A percentile compares a stretch with the other conserved stretches of the same genome.
Conservation (phyloP, 257 asterid genomes). For the Solanum clarkiae region DNA sequence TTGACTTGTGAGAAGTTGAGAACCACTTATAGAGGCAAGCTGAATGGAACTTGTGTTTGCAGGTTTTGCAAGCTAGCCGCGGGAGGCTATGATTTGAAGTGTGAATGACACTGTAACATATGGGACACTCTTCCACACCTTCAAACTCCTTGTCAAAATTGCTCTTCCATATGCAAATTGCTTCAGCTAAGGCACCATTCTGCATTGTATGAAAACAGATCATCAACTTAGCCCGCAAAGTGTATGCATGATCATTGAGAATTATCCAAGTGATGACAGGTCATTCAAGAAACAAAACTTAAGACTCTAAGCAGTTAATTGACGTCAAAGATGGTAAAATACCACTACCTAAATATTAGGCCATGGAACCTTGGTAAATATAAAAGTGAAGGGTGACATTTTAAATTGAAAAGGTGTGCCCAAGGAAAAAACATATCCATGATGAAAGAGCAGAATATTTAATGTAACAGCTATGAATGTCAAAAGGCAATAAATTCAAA, state of each 20-base stretch:
- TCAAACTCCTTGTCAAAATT: constrained; percentile 96
- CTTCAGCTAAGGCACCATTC: constrained; percentile 98
- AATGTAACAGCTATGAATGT: neutral
- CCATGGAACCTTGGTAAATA: neutral
- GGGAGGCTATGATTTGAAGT: constrained; percentile 90
- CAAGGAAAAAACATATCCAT: neutral
- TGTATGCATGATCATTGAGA: neutral
- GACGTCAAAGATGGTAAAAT: neutral
- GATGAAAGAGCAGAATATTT: neutral
- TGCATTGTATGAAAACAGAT: constrained; percentile 18
- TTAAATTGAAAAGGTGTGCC: neutral
- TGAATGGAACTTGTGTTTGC: constrained; percentile 95
- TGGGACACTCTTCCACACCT: constrained; percentile 99
- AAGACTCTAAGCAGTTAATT: neutral
- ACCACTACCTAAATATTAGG: neutral
- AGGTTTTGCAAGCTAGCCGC: constrained; percentile 94
- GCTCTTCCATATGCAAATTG: constrained; percentile 88
- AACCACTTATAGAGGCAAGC: constrained; percentile 99
- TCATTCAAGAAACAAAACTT: neutral
- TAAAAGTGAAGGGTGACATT: neutral
- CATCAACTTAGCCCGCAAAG: neutral
- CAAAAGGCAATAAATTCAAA: neutral
- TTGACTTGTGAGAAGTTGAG: constrained; percentile 97
- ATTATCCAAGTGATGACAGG: neutral
- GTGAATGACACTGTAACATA: constrained; percentile 93